Percentiles rank a stretch among this genome's conserved stretches.
phyloP scores from a whole-genome alignment of 2,329 filamentous ascomycete species.

The Zymoseptoria crescenta region DNA sequence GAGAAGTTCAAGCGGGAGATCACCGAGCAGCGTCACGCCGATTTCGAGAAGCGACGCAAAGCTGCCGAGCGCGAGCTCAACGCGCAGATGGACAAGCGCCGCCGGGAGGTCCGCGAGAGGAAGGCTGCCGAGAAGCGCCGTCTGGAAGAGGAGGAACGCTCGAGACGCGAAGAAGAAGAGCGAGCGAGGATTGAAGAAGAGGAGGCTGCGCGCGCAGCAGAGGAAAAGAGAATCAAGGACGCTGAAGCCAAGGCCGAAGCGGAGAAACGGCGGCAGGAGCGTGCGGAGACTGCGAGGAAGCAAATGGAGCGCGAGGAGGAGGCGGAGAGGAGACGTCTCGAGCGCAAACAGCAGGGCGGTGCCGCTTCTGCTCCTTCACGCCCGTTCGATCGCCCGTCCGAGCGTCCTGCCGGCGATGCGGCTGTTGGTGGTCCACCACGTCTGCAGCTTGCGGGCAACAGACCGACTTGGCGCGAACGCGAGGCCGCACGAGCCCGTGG shows the following conservation, averaged over 20 bases:
- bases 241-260: slow-evolving; percentile 58
- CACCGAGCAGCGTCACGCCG: slow-evolving; percentile 78
- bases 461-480: slow-evolving; percentile 66
- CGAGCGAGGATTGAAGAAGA: slow-evolving; percentile 72
- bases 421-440: slow-evolving; percentile 50
- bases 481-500: slow-evolving; percentile 46
- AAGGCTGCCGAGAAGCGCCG: slow-evolving; percentile 76
- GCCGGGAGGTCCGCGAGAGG: slow-evolving; percentile 80
- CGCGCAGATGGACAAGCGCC: slow-evolving; percentile 77
- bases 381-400: slow-evolving; percentile 24
- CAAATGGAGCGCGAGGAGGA: slow-evolving; percentile 65
- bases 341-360: slow-evolving; percentile 45
- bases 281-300: slow-evolving; percentile 27
- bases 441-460: slow-evolving; percentile 52
- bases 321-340: slow-evolving; percentile 64
- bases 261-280: slow-evolving; percentile 57
- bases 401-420: slow-evolving; percentile 21
- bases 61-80: slow-evolving; percentile 89
- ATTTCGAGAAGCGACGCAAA: slow-evolving; percentile 90
- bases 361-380: slow-evolving; percentile 34
- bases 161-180: slow-evolving; percentile 77
- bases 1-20: slow-evolving; percentile 75
- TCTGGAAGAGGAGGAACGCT: slow-evolving; percentile 73
- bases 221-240: slow-evolving; percentile 55
- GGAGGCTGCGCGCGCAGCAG: slow-evolving; percentile 70